Percentiles rank a stretch among this genome's conserved stretches.
Evolutionary conservation across 768 basidiomycete genomes (phyloP).

Genomic region (Phanerochaete carnosa): DNA sequence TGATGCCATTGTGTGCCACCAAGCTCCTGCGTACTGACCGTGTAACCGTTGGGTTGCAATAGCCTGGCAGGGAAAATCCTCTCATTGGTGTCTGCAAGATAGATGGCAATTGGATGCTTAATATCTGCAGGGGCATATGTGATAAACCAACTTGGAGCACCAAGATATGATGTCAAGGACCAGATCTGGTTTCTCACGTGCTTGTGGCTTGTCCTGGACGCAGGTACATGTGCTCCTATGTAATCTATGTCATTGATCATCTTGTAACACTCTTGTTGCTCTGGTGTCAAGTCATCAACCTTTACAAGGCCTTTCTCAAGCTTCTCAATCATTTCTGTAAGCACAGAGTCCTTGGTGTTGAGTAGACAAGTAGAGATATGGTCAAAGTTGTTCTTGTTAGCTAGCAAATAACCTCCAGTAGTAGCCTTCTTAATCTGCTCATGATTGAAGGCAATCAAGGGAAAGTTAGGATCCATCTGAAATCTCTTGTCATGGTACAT

Average conservation of each 20-base stretch:
- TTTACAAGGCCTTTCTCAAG: too few relatives aligned
- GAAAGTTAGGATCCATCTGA: conserved; percentile 15
- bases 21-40: too few relatives aligned
- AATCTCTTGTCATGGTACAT: conserved; percentile 20
- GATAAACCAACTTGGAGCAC: conserved; percentile 33
- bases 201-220: conserved; percentile 2
- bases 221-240: conserved; percentile 3
- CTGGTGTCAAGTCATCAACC: too few relatives aligned
- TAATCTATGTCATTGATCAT: conserved; percentile 4
- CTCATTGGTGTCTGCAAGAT: conserved; percentile 29
- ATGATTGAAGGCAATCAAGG: conserved; percentile 18
- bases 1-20: too few relatives aligned
- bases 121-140: too few relatives aligned
- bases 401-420: too few relatives aligned
- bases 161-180: conserved; percentile 16
- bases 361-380: conserved; percentile 4
- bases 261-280: background rate
- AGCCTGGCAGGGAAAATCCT: background rate
- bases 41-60: too few relatives aligned
- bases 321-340: background rate
- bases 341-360: background rate
- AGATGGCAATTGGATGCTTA: too few relatives aligned
- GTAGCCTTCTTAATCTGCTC: too few relatives aligned
- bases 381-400: too few relatives aligned
- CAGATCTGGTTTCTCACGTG: conserved; percentile 26